Evolutionary conservation across 352 stramenopile genomes (phyloP).

Genomic region (Globisporangium iwayamae): DNA sequence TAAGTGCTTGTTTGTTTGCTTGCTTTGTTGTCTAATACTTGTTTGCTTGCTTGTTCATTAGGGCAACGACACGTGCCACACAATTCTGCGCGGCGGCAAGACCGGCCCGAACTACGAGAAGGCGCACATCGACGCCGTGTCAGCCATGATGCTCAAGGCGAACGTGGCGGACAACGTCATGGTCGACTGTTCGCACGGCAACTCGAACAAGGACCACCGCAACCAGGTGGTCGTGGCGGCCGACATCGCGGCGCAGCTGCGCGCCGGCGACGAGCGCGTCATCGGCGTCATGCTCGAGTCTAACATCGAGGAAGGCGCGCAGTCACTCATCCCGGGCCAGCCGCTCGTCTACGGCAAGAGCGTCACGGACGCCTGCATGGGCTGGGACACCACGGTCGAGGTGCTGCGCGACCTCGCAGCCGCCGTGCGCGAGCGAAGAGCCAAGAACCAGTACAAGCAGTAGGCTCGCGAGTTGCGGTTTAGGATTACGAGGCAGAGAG

Average conservation of each 20-base stretch:
- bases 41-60: constrained; percentile 9
- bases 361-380: constrained; percentile 88
- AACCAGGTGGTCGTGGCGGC: constrained; percentile 79
- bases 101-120: constrained; percentile 83
- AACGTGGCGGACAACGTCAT: constrained; percentile 84
- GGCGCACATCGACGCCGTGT: constrained; percentile 78
- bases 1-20: not conserved
- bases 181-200: constrained; percentile 90
- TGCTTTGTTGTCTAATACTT: not conserved
- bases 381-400: constrained; percentile 74
- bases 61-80: constrained; percentile 86
- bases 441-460: constrained; percentile 34
- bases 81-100: constrained; percentile 86
- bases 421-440: constrained; percentile 71
- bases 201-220: constrained; percentile 87
- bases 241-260: constrained; percentile 71
- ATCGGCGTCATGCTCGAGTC: constrained; percentile 89
- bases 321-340: constrained; percentile 69
- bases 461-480: not conserved
- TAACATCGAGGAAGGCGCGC: constrained; percentile 80
- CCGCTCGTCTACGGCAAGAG: constrained; percentile 87
- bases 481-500: not conserved
- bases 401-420: constrained; percentile 73
- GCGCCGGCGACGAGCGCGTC: constrained; percentile 70
- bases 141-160: constrained; percentile 79